Percentiles rank a stretch among this genome's conserved stretches.
Evolutionary conservation across 2,329 filamentous ascomycete species (phyloP).

Genomic region (Thermoascus crustaceus): DNA sequence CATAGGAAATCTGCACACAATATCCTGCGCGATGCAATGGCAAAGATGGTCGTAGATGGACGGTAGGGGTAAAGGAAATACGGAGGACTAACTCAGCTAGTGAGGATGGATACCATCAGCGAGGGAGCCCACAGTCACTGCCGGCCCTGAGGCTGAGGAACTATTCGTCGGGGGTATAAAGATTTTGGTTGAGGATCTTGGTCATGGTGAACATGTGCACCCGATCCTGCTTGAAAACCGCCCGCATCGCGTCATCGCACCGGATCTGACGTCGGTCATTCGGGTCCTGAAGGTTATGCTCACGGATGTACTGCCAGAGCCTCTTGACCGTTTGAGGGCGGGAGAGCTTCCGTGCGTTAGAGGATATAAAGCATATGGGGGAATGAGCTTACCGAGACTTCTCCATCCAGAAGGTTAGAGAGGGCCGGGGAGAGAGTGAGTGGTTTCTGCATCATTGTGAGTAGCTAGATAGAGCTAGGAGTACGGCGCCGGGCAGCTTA

Average conservation of each 20-base stretch:
- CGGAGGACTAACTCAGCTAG: slow-evolving; percentile 4
- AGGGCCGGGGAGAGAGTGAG: slow-evolving; percentile 39
- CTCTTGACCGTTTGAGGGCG: slow-evolving; percentile 93
- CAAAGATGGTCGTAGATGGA: slow-evolving; percentile 1
- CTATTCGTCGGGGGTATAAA: slow-evolving; percentile 75
- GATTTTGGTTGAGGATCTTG: slow-evolving; percentile 81
- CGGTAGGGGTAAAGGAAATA: slow-evolving; percentile 7
- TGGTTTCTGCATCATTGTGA: slow-evolving; percentile 31
- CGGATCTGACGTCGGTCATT: slow-evolving; percentile 83
- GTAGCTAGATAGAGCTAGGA: background rate
- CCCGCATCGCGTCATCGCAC: slow-evolving; percentile 85
- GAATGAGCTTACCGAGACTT: slow-evolving; percentile 31
- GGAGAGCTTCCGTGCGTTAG: slow-evolving; percentile 56
- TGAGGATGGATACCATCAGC: no score
- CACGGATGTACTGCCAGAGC: slow-evolving; percentile 92
- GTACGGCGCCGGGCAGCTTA: slow-evolving; percentile 36
- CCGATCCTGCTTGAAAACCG: slow-evolving; percentile 81
- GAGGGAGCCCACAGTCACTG: no score
- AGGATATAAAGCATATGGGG: slow-evolving; percentile 1
- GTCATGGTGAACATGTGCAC: slow-evolving; percentile 99
- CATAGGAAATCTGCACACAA: slow-evolving; percentile 14
- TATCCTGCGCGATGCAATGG: slow-evolving; percentile 9
- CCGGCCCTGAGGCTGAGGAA: no score
- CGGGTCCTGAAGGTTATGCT: slow-evolving; percentile 79
- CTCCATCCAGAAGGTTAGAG: slow-evolving; percentile 37